Evolutionary conservation across 148 eudicot species (phyloP), one percentile per base, ranked within the genome.

Genomic region (Limonium bicolor): DNA sequence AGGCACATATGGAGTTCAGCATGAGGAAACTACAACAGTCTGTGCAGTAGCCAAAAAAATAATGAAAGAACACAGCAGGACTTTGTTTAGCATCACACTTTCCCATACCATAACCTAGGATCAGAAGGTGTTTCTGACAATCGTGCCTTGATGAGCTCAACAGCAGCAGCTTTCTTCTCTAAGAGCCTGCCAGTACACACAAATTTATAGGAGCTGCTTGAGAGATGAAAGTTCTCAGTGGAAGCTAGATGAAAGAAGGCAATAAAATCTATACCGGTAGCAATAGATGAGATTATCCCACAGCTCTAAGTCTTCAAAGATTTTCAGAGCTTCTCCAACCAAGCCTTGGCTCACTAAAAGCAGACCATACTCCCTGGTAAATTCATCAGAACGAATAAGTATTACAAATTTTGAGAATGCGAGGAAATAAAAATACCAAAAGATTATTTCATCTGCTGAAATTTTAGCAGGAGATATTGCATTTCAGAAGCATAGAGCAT

Each of bases 211-310:
- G n/a, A n/a, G n/a, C n/a, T n/a, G n/a, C n/a, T n/a, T n/a, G n/a
- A n/a, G n/a, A n/a, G n/a, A n/a, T n/a, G n/a, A n/a, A n/a, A n/a
- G n/a, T n/a, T n/a, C n/a, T n/a, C n/a, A n/a, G n/a, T n/a, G n/a
- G n/a, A n/a, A n/a, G n/a, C n/a, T n/a, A n/a, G n/a, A n/a, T n/a
- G n/a, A n/a, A n/a, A n/a, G n/a, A 36, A 18, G 48, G 13, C 14
- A 27, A 29, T 38, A 55, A 20, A 15, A 29, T 31, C 48, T 43
- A 31, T 82, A 82, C 86, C 88, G 62, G 46, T 84, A 90, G 67
- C 99, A 90, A 43, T 59, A 67, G 57, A 90, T 90, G 28, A 85
- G 53, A 65, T 67, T 84, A 70, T 90, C 99, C 99, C 99, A 90
- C 62, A 90, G 65, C 64, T 90, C 95, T 31, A 90, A 69, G 51